Conservation (phyloP, 768 basidiomycete genomes). For the Boletales sp. region DNA sequence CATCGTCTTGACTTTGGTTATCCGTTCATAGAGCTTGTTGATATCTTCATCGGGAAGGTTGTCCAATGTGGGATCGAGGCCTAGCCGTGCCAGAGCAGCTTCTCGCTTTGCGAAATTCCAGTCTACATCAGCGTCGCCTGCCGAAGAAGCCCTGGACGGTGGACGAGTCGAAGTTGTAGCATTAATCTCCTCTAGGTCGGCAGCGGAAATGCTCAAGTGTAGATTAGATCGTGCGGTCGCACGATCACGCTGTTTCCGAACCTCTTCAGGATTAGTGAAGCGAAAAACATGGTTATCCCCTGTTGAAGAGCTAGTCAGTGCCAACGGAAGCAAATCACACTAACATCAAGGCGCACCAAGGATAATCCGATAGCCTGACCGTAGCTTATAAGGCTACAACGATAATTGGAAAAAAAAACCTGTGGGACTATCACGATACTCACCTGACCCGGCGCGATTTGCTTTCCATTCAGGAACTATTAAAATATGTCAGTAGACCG, state of each 20-base stretch:
- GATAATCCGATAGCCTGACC: slow-evolving; percentile 95
- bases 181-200: slow-evolving; percentile 54
- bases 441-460: slow-evolving; percentile 74
- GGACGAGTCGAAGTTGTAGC: slow-evolving; percentile 61
- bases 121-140: slow-evolving; percentile 74
- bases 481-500: slow-evolving; percentile 10
- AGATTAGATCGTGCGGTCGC: slow-evolving; percentile 69
- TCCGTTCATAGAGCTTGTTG: slow-evolving; percentile 91
- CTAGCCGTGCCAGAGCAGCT: slow-evolving; percentile 83
- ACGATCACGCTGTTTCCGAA: slow-evolving; percentile 85
- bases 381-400: slow-evolving; percentile 70
- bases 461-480: slow-evolving; percentile 93
- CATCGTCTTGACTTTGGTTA: slow-evolving; percentile 86
- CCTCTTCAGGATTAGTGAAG: slow-evolving; percentile 94
- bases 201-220: slow-evolving; percentile 60
- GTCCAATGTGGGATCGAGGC: slow-evolving; percentile 85
- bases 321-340: background rate
- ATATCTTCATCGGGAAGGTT: slow-evolving; percentile 93
- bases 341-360: slow-evolving; percentile 53
- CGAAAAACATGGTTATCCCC: slow-evolving; percentile 97
- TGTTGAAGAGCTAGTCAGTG: slow-evolving; percentile 27
- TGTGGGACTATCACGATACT: slow-evolving; percentile 17
- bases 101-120: slow-evolving; percentile 98
- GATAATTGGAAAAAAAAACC: slow-evolving; percentile 7
- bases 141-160: slow-evolving; percentile 68